Base-by-base conservation (phyloP, 1,284 basidiomycete genomes). In the Apiotrichum sp. region DNA sequence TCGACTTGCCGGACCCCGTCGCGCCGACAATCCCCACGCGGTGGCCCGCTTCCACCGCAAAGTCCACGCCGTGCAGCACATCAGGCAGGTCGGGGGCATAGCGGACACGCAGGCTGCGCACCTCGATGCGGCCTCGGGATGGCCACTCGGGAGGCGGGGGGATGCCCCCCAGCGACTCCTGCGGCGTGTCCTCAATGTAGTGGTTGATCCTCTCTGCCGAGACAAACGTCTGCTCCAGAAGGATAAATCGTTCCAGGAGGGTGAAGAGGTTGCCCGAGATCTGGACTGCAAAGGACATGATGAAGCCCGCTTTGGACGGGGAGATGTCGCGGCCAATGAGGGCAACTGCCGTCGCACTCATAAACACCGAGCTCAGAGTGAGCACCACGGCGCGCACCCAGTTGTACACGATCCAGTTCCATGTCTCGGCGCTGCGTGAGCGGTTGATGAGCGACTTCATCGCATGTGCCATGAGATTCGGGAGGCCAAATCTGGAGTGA, bases 11-110 rank as follows among this genome's bases (percentile, higher is more conserved):
- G 63, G 74, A 68, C 14, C 68, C 74, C 0, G 86, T 88, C 7
- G 86, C 75, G 7, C 87, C 87, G 16, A 89, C 85, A 38, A 90
- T 81, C 6, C 87, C 87, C 57, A 91, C 83, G 74, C 89, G 88
- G 70, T 88, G 83, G 2, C 88, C 86, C 4, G 86, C 78, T 54
- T 79, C 78, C 53, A 89, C 76, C 10, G 78, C 64, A 65, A 90
- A 86, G 52, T 74, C 82, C 33, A 90, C 78, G 34, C 80, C 80
- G 64, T 86, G 84, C 44, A 92, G 74, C 0, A 90, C 88, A 22
- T 84, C 77, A 0, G 88, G 88, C 3, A 89, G 77, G 9, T 85
- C 86, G 36, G 81, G 76, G 0, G 87, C 82, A 68, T 91, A 92
- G 2, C 83, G 77, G 54, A 89, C 76, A 38, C 80, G 74, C 10